Evolutionary conservation across 371 early-diverging fungal genomes (phyloP).

Genomic region (Conidiobolus incongruus): DNA sequence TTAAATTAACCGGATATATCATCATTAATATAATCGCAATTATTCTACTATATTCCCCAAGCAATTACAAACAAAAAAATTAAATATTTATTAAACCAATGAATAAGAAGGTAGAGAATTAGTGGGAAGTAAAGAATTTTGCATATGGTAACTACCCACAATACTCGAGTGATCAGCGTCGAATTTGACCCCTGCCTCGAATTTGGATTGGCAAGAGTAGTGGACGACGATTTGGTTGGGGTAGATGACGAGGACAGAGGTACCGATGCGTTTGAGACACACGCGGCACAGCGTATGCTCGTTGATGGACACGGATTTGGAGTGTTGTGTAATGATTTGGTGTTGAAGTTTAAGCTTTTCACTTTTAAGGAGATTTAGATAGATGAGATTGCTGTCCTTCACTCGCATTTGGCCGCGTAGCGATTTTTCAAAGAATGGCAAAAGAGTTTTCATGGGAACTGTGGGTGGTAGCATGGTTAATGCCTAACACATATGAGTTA

Average conservation of each 20-base stretch:
- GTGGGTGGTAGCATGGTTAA: not conserved
- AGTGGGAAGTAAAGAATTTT: too few species aligned
- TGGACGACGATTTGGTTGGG: constrained; percentile 52
- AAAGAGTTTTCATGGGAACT: not conserved
- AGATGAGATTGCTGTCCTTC: not conserved
- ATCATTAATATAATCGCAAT: too few species aligned
- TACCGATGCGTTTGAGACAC: constrained; percentile 59
- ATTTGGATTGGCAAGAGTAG: constrained; percentile 47
- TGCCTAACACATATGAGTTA: too few species aligned
- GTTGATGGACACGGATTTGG: constrained; percentile 16
- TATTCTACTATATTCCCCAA: too few species aligned
- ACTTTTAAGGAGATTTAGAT: not conserved
- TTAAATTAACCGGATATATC: too few species aligned
- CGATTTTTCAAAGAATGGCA: not conserved
- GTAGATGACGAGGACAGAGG: constrained; percentile 52
- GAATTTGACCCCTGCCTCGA: too few species aligned
- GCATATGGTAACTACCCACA: too few species aligned
- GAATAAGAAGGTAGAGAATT: too few species aligned
- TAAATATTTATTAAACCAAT: too few species aligned
- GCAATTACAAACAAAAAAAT: too few species aligned
- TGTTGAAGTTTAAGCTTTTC: not conserved
- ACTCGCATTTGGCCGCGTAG: not conserved
- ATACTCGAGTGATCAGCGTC: too few species aligned
- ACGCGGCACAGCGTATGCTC: constrained; percentile 60
- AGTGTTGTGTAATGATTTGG: not conserved